phyloP scores from a whole-genome alignment of 1,284 basidiomycete species.

The Austroboletus novae-zelandiae region DNA sequence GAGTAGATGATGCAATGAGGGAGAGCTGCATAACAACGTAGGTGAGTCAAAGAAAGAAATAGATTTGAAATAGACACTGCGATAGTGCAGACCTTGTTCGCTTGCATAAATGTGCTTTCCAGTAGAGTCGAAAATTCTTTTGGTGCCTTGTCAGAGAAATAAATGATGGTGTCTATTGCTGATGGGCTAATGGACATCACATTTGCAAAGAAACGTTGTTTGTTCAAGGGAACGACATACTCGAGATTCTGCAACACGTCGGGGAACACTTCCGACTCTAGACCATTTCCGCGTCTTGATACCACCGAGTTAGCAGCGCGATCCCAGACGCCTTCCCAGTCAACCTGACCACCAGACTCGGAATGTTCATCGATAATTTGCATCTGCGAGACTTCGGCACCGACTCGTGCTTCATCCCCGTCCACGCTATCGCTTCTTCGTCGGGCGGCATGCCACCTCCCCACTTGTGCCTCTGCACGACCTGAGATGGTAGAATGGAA shows the following conservation, averaged over 20 bases:
- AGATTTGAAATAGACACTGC: conserved; percentile 1
- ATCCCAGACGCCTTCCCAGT: conserved; percentile 57
- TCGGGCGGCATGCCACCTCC: conserved; percentile 60
- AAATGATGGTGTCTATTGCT: conserved; percentile 41
- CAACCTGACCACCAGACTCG: conserved; percentile 26
- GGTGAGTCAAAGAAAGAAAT: conserved; percentile 1
- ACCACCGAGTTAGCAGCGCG: conserved; percentile 16
- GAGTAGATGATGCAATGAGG: conserved; percentile 74
- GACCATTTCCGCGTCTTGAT: background rate
- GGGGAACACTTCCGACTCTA: conserved; percentile 7
- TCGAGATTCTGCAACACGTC: conserved; percentile 14
- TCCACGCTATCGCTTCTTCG: conserved; percentile 3
- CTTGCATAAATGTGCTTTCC: conserved; percentile 40
- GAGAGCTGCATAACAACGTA: conserved; percentile 50
- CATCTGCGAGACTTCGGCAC: conserved; percentile 10
- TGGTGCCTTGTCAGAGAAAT: conserved; percentile 60
- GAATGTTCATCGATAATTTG: conserved; percentile 13
- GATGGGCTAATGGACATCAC: conserved; percentile 12
- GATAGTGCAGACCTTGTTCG: conserved; percentile 48
- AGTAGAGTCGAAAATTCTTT: conserved; percentile 61
- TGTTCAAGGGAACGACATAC: conserved; percentile 13
- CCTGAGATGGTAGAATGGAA: conserved; percentile 65
- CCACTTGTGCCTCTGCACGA: conserved; percentile 55
- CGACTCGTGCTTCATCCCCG: conserved; percentile 18
- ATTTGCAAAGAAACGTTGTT: background rate